Conservation (phyloP, 2,329 filamentous ascomycete genomes). For the Penicillium vulpinum region DNA sequence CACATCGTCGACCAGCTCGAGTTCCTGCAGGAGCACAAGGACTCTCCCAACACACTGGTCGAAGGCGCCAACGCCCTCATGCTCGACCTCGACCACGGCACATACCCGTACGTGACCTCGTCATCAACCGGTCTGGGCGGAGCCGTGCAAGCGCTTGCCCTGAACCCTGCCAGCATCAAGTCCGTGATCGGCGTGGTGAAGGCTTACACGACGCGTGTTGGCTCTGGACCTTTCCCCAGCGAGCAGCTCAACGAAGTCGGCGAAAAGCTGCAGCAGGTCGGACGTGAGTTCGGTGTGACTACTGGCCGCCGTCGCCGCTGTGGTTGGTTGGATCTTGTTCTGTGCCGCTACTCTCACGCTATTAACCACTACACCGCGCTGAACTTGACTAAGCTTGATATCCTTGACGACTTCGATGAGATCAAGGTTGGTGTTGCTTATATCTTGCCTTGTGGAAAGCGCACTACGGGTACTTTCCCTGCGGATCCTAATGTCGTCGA, state of each 20-base stretch:
- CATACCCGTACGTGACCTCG: slow-evolving; percentile 53
- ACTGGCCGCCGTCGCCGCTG: slow-evolving; percentile 64
- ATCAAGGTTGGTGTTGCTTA: slow-evolving; percentile 63
- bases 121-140: slow-evolving; percentile 51
- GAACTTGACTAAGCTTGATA: slow-evolving; percentile 66
- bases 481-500: slow-evolving; percentile 55
- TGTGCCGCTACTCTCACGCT: slow-evolving; percentile 61
- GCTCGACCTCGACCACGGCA: slow-evolving; percentile 58
- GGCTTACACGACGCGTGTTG: slow-evolving; percentile 63
- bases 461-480: slow-evolving; percentile 57
- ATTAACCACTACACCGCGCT: slow-evolving; percentile 56
- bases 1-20: slow-evolving; percentile 50
- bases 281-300: slow-evolving; percentile 58
- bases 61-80: slow-evolving; percentile 66
- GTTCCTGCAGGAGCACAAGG: slow-evolving; percentile 56
- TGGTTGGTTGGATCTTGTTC: slow-evolving; percentile 66
- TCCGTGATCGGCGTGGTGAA: slow-evolving; percentile 65
- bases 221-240: slow-evolving; percentile 63
- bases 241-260: slow-evolving; percentile 60
- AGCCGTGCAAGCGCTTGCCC: slow-evolving; percentile 59
- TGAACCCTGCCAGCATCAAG: slow-evolving; percentile 58
- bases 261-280: slow-evolving; percentile 57
- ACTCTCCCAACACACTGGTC: slow-evolving; percentile 58
- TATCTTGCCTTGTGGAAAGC: slow-evolving; percentile 50
- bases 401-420: slow-evolving; percentile 64